These are phyloP conservation scores for Venturia effusa DNA, from an alignment of 2,329 filamentous ascomycete species.

Conservation along the genomic window DNA sequence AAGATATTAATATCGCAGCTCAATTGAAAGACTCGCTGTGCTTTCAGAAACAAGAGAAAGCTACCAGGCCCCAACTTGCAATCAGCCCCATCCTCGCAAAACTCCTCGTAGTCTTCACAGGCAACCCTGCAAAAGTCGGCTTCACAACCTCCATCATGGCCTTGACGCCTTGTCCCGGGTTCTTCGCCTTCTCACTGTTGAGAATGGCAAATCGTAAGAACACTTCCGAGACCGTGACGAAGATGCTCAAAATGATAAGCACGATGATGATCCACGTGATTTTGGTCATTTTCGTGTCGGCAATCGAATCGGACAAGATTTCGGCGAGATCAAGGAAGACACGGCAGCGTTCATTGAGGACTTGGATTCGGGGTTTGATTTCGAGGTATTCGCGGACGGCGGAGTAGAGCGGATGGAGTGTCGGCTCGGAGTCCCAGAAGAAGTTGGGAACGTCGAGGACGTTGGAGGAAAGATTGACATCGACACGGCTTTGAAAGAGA, in stretches of 20 bases:
- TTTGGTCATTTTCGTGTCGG: constrained; percentile 85
- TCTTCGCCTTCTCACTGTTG: constrained; percentile 5
- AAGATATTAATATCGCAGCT: no score
- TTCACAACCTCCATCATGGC: not conserved
- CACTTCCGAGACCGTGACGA: constrained; percentile 85
- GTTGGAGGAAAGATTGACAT: constrained; percentile 94
- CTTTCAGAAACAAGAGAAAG: not conserved
- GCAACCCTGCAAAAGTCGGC: not conserved
- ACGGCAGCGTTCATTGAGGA: constrained; percentile 91
- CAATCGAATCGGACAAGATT: constrained; percentile 84
- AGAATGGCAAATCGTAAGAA: constrained; percentile 61
- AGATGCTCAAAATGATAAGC: constrained; percentile 80
- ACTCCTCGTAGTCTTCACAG: not conserved
- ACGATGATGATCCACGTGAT: constrained; percentile 99
- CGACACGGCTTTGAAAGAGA: constrained; percentile 86
- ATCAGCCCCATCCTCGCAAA: constrained; percentile 6
- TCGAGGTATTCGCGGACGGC: constrained; percentile 96
- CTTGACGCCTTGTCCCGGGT: not conserved
- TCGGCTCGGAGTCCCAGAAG: constrained; percentile 97
- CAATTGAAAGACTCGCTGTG: no score
- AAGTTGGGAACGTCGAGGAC: constrained; percentile 94
- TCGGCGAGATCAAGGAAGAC: constrained; percentile 95
- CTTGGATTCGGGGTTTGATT: constrained; percentile 89
- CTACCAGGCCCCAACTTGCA: not conserved
- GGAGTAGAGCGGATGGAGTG: constrained; percentile 83